Evolutionary conservation across 2,329 filamentous ascomycete genomes (phyloP).

Genomic region (Cordyceps tenuipes): DNA sequence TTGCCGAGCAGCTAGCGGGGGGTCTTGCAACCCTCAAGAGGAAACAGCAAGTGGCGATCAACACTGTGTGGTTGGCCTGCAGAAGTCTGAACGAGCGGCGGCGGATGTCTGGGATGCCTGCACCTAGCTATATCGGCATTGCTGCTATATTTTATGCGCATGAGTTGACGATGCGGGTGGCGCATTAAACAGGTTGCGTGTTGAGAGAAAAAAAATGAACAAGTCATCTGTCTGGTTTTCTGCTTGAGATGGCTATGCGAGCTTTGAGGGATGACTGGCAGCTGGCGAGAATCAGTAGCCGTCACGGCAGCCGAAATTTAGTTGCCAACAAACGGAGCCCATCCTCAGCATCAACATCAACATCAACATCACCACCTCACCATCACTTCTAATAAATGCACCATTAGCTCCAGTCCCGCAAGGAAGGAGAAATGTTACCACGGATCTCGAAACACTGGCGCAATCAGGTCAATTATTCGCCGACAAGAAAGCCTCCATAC

Average conservation of each 20-base stretch:
- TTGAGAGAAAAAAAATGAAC: background rate
- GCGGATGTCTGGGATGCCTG: background rate
- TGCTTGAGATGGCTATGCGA: background rate
- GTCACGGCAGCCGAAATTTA: background rate
- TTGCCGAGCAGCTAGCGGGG: background rate
- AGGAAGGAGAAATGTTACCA: background rate
- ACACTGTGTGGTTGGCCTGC: background rate
- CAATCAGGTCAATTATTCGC: background rate
- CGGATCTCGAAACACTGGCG: background rate
- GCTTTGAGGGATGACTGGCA: background rate
- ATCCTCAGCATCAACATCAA: background rate
- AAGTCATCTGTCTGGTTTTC: background rate
- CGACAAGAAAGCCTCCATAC: background rate
- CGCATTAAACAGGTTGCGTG: background rate
- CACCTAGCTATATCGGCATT: background rate
- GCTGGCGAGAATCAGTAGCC: background rate
- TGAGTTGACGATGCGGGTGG: background rate
- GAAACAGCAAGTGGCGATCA: background rate
- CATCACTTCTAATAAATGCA: background rate
- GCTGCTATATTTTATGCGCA: background rate
- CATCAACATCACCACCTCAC: background rate
- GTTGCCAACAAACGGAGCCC: conserved; percentile 1
- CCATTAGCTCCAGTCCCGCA: background rate
- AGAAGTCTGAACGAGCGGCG: background rate
- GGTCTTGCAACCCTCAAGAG: background rate